Percentiles rank a stretch among this genome's conserved stretches.
These are phyloP conservation scores for Hypoxylon fuscum DNA, from an alignment of 495 filamentous ascomycete genomes.

Conservation along the genomic window DNA sequence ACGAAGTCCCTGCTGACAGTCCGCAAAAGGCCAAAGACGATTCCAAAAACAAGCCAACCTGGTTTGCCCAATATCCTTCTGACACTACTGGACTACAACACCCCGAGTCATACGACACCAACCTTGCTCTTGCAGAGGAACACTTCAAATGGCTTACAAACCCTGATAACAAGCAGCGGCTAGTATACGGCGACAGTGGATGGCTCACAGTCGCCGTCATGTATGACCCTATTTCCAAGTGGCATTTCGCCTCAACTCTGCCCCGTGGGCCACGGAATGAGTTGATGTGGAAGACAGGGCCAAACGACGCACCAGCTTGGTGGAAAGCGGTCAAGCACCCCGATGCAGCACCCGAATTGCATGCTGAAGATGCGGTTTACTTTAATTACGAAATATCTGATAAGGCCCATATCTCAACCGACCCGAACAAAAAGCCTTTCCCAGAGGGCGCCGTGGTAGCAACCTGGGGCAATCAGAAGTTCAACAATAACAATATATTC, in stretches of 20 bases:
- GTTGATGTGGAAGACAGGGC: background rate
- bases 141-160: background rate
- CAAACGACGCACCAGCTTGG: background rate
- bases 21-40: background rate
- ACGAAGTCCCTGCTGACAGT: background rate
- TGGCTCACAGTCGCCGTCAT: background rate
- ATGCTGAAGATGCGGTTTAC: constrained; percentile 3
- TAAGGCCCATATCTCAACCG: background rate
- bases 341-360: background rate
- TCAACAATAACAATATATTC: background rate
- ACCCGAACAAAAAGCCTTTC: background rate
- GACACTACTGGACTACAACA: background rate
- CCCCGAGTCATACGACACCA: background rate
- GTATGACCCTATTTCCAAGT: background rate
- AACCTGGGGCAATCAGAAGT: background rate
- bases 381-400: constrained; percentile 9
- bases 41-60: background rate
- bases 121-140: background rate
- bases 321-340: background rate
- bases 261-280: background rate
- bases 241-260: background rate
- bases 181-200: background rate
- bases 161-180: background rate
- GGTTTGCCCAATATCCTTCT: background rate
- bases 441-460: background rate